Percentiles rank a stretch among this genome's conserved stretches.
These are phyloP conservation scores for Miscanthus sacchariflorus DNA, from an alignment of 202 grass and related monocot species.

Conservation along the genomic window DNA sequence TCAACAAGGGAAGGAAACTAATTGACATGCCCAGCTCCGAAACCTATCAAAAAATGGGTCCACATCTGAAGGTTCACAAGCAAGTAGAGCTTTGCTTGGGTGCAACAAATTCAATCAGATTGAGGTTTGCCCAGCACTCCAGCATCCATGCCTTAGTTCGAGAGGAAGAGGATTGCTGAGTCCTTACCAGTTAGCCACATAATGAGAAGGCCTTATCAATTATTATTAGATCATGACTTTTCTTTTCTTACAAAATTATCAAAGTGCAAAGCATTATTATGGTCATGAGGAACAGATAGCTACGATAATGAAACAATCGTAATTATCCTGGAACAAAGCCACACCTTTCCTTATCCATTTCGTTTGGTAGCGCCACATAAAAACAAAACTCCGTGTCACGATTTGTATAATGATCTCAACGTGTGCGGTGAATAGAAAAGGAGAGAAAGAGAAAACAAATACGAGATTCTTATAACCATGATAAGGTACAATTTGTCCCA, in stretches of 20 bases:
- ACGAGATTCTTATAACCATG: slow-evolving; percentile 7
- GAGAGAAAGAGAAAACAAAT: not conserved
- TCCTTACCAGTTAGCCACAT: slow-evolving; percentile 15
- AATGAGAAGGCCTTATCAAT: not conserved
- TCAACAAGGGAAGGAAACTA: slow-evolving; percentile 42
- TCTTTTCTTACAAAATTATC: not conserved
- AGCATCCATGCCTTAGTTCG: slow-evolving; percentile 17
- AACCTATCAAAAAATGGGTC: slow-evolving; percentile 11
- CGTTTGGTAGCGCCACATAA: slow-evolving; percentile 34
- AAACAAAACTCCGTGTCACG: slow-evolving; percentile 8
- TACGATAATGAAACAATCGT: not conserved
- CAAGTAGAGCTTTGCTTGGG: slow-evolving; percentile 44
- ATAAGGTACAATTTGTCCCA: slow-evolving; percentile 2
- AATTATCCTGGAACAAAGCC: slow-evolving; percentile 18
- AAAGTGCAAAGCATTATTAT: not conserved
- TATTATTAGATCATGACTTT: slow-evolving; percentile 13
- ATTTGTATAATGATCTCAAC: slow-evolving; percentile 14
- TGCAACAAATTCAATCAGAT: slow-evolving; percentile 28
- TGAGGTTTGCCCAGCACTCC: slow-evolving; percentile 16
- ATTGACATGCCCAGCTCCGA: slow-evolving; percentile 43
- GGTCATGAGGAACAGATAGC: slow-evolving; percentile 20
- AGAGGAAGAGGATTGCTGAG: slow-evolving; percentile 9
- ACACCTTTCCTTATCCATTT: slow-evolving; percentile 34
- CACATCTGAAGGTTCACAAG: slow-evolving; percentile 29
- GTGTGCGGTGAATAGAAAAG: not conserved